Evolutionary conservation across 1,139 yeast species (phyloP).

Genomic region (Saccharomyces hybrid): DNA sequence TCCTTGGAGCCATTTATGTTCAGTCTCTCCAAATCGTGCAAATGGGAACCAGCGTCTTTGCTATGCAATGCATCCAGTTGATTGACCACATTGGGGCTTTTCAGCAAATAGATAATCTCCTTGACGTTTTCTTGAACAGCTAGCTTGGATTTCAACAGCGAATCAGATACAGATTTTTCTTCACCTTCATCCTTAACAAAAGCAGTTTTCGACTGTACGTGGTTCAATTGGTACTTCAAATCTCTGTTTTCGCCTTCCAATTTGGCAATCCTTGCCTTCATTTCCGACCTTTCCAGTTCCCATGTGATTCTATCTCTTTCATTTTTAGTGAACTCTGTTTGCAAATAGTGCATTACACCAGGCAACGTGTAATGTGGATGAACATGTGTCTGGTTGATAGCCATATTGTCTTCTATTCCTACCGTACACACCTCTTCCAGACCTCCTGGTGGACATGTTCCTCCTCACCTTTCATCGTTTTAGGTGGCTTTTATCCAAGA

Average conservation of each 20-base stretch:
- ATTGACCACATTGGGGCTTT: slow-evolving; percentile 24
- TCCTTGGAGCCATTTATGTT: slow-evolving; percentile 5
- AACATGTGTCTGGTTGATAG: slow-evolving; percentile 2
- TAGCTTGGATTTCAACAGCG: slow-evolving; percentile 21
- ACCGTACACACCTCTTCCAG: background rate
- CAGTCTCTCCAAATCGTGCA: slow-evolving; percentile 22
- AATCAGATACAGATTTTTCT: background rate
- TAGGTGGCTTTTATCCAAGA: background rate
- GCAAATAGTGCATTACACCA: slow-evolving; percentile 52
- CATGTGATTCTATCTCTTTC: slow-evolving; percentile 50
- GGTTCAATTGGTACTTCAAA: slow-evolving; percentile 43
- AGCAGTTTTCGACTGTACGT: slow-evolving; percentile 29
- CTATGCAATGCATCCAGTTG: slow-evolving; percentile 21
- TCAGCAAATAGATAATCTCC: slow-evolving; percentile 32
- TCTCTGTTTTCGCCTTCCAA: slow-evolving; percentile 56
- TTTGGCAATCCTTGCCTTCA: slow-evolving; percentile 52
- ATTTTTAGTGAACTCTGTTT: slow-evolving; percentile 48
- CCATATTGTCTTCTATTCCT: background rate
- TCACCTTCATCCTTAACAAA: slow-evolving; percentile 7
- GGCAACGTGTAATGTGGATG: slow-evolving; percentile 28
- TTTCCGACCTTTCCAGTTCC: slow-evolving; percentile 48
- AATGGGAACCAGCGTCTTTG: slow-evolving; percentile 15
- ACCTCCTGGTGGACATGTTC: background rate
- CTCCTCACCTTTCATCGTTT: background rate
- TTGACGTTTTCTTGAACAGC: slow-evolving; percentile 30